Evolutionary conservation across 495 filamentous ascomycete genomes (phyloP), one percentile per base, ranked within the genome.

Genomic region (Aspergillus affinis): DNA sequence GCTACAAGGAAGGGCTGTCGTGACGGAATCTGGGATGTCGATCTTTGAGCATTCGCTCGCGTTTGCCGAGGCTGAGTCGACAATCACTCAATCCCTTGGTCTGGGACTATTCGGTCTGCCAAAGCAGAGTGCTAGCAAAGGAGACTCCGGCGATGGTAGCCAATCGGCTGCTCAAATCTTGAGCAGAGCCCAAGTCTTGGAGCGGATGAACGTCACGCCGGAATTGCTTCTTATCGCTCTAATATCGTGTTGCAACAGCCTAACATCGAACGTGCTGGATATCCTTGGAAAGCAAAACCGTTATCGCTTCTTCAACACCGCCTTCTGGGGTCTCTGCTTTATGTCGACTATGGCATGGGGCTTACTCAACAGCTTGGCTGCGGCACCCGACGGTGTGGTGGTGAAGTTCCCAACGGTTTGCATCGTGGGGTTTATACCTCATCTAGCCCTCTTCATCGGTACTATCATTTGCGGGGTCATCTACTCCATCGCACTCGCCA

Each of bases 41-140:
- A 83, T 98, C 19, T 94, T 98, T 68, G 94, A 98, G 64, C 92
- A 97, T 68, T 98, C 94, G 0, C 78, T 98, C 15, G 94, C 94
- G 0, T 98, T 98, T 73, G 91, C 94, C 2, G 95, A 98, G 71
- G 92, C 94, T 4, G 95, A 98, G 69, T 88, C 90, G 12, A 87
- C 91, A 61, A 84, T 96, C 46, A 84, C 87, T 65, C 87, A 83
- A 57, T 86, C 88, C 5, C 81, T 95, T 3, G 90, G 88, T 3
- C 84, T 90, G 63, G 83, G 85, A 10, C 63, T 88, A 17, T 89
- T 91, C 72, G 83, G 84, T 52, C 70, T 76, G 23, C 59, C 73
- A 8, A 82, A 78, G 59, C 63, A 72, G 61, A 73, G 58, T 44
- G 64, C 66, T 20, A 65, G 51, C 32, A 71, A 62, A 62, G 69